phyloP scores from a whole-genome alignment of 306 rosid species.

The Gastrolobium villosum region DNA sequence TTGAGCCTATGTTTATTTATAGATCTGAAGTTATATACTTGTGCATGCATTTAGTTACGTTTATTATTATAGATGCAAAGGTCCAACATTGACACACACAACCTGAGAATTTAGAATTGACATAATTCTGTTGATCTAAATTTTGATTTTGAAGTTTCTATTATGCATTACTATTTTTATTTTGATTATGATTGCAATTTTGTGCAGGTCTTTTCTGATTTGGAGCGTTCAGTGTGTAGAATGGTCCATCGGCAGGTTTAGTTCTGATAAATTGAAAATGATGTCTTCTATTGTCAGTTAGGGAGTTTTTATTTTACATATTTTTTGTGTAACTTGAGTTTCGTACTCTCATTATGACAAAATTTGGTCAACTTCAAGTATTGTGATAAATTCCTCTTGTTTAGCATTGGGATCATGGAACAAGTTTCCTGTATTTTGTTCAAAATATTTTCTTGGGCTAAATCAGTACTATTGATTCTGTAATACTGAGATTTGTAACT shows the following conservation, averaged over 20 bases:
- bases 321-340: slow-evolving; percentile 2
- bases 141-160: slow-evolving; percentile 27
- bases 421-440: slow-evolving; percentile 34
- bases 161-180: slow-evolving; percentile 8
- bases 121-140: slow-evolving; percentile 40
- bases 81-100: slow-evolving; percentile 26
- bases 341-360: slow-evolving; percentile 25
- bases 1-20: slow-evolving; percentile 30
- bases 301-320: slow-evolving; percentile 3
- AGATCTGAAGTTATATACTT: neutral
- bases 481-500: slow-evolving; percentile 33
- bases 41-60: slow-evolving; percentile 28
- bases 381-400: slow-evolving; percentile 31
- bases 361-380: slow-evolving; percentile 27
- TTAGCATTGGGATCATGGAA: slow-evolving; percentile 16
- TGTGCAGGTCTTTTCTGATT: slow-evolving; percentile 90
- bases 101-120: slow-evolving; percentile 37
- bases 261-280: slow-evolving; percentile 40
- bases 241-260: slow-evolving; percentile 96
- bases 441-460: slow-evolving; percentile 21
- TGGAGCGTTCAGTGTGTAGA: slow-evolving; percentile 97
- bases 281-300: slow-evolving; percentile 28
- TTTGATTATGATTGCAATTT: slow-evolving; percentile 43
- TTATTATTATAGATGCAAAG: slow-evolving; percentile 19
- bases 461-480: slow-evolving; percentile 37